Evolutionary conservation across 1,284 basidiomycete genomes (phyloP), one percentile per base, ranked within the genome.

Genomic region (Testicularia cyperi): DNA sequence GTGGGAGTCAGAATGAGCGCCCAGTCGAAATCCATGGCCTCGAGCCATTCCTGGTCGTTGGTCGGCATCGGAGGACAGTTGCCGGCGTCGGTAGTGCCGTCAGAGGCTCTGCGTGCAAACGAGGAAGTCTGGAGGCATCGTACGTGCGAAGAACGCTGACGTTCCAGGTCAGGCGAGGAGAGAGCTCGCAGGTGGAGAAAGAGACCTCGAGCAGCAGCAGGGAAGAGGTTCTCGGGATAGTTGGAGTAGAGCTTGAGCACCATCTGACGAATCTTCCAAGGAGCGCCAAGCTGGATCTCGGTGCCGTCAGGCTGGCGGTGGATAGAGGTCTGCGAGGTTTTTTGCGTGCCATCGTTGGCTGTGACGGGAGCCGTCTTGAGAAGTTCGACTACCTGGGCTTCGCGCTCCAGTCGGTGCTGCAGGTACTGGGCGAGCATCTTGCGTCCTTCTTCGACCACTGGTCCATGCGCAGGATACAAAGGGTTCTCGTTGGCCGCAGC

Each of bases 381-480:
- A 2, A 86, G 78, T 12, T 80, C 77, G 2, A 94, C 44, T 25
- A 97, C 85, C 78, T 94, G 86, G 14, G 80, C 79, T 74, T 96
- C 92, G 28, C 92, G 82, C 56, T 89, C 84, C 44, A 87, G 80
- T 8, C 92, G 83, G 74, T 97, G 92, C 36, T 82, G 78, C 52
- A 92, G 86, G 74, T 97, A 96, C 36, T 79, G 82, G 31, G 79
- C 74, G 64, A 96, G 84, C 33, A 64, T 83, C 78, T 47, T 81
- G 77, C 52, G 81, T 9, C 78, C 78, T 9, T 88, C 79, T 2
- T 78, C 46, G 2, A 92, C 81, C 16, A 89, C 83, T 12, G 88
- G 86, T 0, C 94, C 92, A 65, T 97, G 92, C 0, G 85, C 90
- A 0, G 94, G 92, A 70, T 91, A 94, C 14, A 96, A 44, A 56